Percentiles rank a stretch among this genome's conserved stretches.
Conservation (phyloP, 129 eudicot genomes). For the sunflower (Helianthus annuus) region DNA sequence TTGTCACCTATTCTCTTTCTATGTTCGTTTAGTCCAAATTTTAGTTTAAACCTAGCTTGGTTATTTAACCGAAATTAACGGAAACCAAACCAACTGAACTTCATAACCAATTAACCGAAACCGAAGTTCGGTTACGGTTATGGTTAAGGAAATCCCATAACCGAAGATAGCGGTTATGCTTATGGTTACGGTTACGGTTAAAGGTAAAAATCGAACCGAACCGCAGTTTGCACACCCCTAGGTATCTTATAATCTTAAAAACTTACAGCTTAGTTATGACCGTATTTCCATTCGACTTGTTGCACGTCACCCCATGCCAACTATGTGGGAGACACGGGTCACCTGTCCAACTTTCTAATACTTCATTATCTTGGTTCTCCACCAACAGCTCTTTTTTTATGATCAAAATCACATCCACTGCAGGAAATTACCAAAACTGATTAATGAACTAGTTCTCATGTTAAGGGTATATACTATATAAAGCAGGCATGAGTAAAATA, state of each 20-base stretch:
- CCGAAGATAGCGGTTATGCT: too few species aligned
- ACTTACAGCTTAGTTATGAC: slow-evolving; percentile 62
- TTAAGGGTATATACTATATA: slow-evolving; percentile 10
- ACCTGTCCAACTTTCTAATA: slow-evolving; percentile 63
- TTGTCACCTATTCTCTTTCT: too few species aligned
- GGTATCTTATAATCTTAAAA: not conserved
- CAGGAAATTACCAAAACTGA: slow-evolving; percentile 1
- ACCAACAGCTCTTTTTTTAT: slow-evolving; percentile 55
- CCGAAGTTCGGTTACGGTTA: too few species aligned
- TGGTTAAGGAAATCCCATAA: too few species aligned
- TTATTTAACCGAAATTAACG: too few species aligned
- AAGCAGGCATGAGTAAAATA: slow-evolving; percentile 12
- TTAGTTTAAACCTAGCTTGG: too few species aligned
- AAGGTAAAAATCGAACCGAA: too few species aligned
- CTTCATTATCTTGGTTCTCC: slow-evolving; percentile 43
- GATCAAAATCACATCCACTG: slow-evolving; percentile 48
- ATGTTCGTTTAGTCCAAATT: too few species aligned
- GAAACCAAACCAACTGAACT: too few species aligned
- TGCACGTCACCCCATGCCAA: slow-evolving; percentile 66
- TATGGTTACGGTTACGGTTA: too few species aligned
- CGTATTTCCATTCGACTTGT: slow-evolving; percentile 34
- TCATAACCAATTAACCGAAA: too few species aligned
- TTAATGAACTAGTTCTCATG: slow-evolving; percentile 9
- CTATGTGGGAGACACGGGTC: slow-evolving; percentile 80
- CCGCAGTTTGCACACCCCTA: too few species aligned